A percentile compares a stretch with the other conserved stretches of the same genome.
phyloP scores from a whole-genome alignment of 1,139 yeast species.

The Protomyces inundatus region DNA sequence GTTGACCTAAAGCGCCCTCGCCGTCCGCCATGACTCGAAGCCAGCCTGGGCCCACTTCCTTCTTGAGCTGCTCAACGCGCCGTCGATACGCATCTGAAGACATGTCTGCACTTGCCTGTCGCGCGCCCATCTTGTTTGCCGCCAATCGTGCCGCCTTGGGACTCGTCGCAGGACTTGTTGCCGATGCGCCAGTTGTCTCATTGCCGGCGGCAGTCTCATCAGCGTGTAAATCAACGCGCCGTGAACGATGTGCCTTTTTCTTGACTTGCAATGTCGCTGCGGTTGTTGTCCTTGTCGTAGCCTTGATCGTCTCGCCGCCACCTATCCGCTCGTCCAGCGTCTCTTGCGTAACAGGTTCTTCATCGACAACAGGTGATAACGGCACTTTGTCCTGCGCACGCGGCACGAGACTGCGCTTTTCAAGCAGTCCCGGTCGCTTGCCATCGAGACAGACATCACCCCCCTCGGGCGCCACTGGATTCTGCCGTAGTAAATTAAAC shows the following conservation, averaged over 20 bases:
- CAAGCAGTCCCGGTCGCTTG: slow-evolving; percentile 60
- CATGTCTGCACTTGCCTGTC: background rate
- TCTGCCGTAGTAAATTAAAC: slow-evolving; percentile 46
- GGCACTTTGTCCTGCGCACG: slow-evolving; percentile 30
- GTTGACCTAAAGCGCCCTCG: background rate
- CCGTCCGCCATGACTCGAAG: slow-evolving; percentile 31
- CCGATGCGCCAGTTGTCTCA: background rate
- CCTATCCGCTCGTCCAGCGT: slow-evolving; percentile 1
- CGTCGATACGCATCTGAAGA: slow-evolving; percentile 31
- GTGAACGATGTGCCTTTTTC: slow-evolving; percentile 27
- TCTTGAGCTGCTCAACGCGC: slow-evolving; percentile 31
- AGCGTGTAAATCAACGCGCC: slow-evolving; percentile 30
- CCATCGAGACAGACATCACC: slow-evolving; percentile 55
- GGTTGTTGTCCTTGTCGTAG: background rate
- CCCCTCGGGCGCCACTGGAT: slow-evolving; percentile 41
- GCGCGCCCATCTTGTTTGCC: background rate
- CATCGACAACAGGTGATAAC: background rate
- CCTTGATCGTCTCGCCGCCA: background rate
- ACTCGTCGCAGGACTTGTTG: background rate
- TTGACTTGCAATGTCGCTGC: slow-evolving; percentile 6
- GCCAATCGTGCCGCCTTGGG: background rate
- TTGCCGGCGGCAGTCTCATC: background rate
- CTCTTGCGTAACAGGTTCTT: background rate
- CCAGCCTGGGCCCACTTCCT: slow-evolving; percentile 33
- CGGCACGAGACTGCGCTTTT: slow-evolving; percentile 35